Evolutionary conservation across 345 rosid species (phyloP).

Genomic region (Balakata baccata): DNA sequence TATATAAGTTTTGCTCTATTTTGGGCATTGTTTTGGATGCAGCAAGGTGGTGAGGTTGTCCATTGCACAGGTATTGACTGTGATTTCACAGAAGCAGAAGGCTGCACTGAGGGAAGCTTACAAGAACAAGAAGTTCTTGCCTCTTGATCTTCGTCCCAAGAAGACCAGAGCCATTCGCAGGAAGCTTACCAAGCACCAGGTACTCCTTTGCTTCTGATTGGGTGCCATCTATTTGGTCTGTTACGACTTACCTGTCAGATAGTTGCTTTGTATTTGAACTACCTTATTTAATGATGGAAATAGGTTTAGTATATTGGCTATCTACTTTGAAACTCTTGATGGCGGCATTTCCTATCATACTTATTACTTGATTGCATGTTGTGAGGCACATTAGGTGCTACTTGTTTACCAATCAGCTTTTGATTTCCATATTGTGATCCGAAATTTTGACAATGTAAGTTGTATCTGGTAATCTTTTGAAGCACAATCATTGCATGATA

Average conservation of each 20-base stretch:
- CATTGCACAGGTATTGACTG: slow-evolving; percentile 87
- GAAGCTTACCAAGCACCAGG: slow-evolving; percentile 93
- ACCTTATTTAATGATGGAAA: too few species aligned
- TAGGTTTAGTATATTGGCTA: too few species aligned
- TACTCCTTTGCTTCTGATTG: slow-evolving; percentile 11
- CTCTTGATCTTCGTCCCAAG: slow-evolving; percentile 93
- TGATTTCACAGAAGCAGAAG: slow-evolving; percentile 88
- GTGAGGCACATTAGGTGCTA: too few species aligned
- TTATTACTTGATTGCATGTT: too few species aligned
- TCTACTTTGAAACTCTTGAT: too few species aligned
- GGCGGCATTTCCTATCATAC: too few species aligned
- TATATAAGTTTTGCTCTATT: background rate
- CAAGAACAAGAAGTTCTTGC: slow-evolving; percentile 73
- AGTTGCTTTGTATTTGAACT: background rate
- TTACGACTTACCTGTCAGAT: background rate
- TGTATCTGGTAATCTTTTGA: too few species aligned
- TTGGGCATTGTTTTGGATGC: slow-evolving; percentile 17
- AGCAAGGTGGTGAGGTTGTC: slow-evolving; percentile 95
- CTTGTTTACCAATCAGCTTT: too few species aligned
- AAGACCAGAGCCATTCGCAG: slow-evolving; percentile 94
- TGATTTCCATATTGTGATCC: too few species aligned
- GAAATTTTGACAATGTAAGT: too few species aligned
- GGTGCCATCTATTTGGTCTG: background rate
- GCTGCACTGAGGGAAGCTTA: slow-evolving; percentile 75
- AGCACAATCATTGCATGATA: too few species aligned